Evolutionary conservation across 1,284 basidiomycete genomes (phyloP).

Genomic region (Cutaneotrichosporon sp.): DNA sequence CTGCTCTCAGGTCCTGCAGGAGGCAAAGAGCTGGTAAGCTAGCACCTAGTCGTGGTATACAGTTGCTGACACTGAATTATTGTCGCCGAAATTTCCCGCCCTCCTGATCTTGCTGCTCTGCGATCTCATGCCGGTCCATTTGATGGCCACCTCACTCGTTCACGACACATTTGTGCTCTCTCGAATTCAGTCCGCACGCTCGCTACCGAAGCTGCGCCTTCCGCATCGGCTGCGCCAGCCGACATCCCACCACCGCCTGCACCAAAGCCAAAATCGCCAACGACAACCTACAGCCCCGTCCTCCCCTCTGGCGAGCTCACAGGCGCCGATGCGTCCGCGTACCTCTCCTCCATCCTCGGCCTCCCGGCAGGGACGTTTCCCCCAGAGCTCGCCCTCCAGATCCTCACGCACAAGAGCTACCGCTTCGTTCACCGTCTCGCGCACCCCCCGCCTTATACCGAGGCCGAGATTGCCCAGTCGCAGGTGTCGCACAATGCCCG

Average conservation of each 20-base stretch:
- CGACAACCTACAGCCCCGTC: background rate
- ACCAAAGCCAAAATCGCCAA: background rate
- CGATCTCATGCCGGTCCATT: no score
- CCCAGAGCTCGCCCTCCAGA: slow-evolving; percentile 42
- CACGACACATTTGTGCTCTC: background rate
- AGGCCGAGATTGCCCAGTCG: slow-evolving; percentile 11
- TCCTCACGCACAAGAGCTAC: slow-evolving; percentile 48
- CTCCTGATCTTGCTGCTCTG: background rate
- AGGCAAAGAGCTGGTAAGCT: slow-evolving; percentile 1
- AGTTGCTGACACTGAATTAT: background rate
- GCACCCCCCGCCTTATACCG: slow-evolving; percentile 16
- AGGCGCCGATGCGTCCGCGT: slow-evolving; percentile 28
- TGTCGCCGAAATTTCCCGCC: background rate
- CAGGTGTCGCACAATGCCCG: slow-evolving; percentile 38
- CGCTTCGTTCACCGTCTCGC: slow-evolving; percentile 35
- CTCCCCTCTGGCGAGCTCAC: slow-evolving; percentile 9
- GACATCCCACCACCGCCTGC: background rate
- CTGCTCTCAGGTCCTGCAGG: background rate
- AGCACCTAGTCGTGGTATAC: background rate
- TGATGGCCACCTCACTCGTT: no score
- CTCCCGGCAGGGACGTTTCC: slow-evolving; percentile 36
- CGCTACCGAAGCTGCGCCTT: background rate
- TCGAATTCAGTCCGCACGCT: background rate
- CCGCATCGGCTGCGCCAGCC: background rate
- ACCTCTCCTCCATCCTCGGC: slow-evolving; percentile 37